A percentile compares a stretch with the other conserved stretches of the same genome.
Evolutionary conservation across 202 grass and related monocot genomes (phyloP).

Genomic region (Digitaria exilis): DNA sequence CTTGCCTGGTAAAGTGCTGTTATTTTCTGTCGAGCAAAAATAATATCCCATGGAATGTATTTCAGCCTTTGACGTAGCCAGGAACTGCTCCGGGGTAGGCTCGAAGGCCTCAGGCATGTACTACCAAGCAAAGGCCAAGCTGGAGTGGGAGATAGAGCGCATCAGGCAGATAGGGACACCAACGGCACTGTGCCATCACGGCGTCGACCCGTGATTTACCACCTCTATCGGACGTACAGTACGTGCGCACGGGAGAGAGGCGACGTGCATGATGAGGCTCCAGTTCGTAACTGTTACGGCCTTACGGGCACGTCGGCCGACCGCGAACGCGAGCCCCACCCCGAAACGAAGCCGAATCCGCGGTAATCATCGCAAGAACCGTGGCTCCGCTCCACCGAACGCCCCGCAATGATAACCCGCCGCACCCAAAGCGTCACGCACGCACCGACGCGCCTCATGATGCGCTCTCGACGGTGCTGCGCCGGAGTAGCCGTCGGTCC

Average conservation of each 20-base stretch:
- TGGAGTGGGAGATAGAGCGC: neutral
- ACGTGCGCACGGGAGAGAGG: neutral
- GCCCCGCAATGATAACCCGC: neutral
- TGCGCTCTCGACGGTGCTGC: neutral
- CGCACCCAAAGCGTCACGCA: neutral
- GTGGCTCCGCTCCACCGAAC: neutral
- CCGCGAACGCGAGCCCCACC: neutral
- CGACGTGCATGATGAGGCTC: neutral
- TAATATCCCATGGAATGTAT: too few relatives aligned
- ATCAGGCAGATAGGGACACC: neutral
- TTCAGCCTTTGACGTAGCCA: too few relatives aligned
- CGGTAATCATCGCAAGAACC: neutral
- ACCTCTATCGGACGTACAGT: neutral
- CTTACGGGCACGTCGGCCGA: neutral
- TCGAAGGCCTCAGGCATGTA: too few relatives aligned
- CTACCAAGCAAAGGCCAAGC: too few relatives aligned
- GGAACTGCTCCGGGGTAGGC: too few relatives aligned
- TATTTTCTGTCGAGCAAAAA: too few relatives aligned
- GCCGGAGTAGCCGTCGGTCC: neutral
- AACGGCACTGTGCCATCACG: neutral
- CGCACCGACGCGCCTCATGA: constrained; percentile 8
- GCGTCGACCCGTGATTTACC: neutral
- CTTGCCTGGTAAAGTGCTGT: too few relatives aligned
- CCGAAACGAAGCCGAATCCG: neutral
- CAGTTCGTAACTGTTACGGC: neutral